Base-by-base conservation (phyloP, 2,329 filamentous ascomycete genomes). In the Penicillium sp. region DNA sequence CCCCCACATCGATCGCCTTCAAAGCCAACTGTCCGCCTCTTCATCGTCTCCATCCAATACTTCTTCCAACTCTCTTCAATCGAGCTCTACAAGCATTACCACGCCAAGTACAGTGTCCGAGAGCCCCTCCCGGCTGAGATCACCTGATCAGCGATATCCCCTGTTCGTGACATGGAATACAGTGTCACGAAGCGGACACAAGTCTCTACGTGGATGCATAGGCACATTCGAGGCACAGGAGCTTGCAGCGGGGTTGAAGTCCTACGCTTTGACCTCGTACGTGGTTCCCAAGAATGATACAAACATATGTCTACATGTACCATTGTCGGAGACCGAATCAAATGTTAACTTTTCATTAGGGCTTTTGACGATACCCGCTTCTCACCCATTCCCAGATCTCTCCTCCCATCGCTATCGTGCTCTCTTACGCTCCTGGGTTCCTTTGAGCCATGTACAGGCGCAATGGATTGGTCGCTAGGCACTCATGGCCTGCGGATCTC, bases 101-200 rank as follows among this genome's bases (percentile, higher is more conserved):
- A 75, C 75, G 5, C 72, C 75, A n/a, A 72, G 72, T 46, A 64
- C 75, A 58, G 72, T 16, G n/a, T 27, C 63, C 37, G 60, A 60
- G 31, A 47, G 34, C 9, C 44, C 51, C 28, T 50, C 41, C 16
- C 50, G 52, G 22, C 64, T 52, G 63, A 62, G 56, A 59, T 53
- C 64, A 70, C 59, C 71, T 71, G 60, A 64, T 11, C 60, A 59
- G 49, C 78, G 80, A 35, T 82, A 84, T 54, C 92, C 92, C 0
- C 79, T 97, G 33, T 97, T 97, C 68, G 88, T 99, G 39, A 95
- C 91, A 7, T 97, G 92, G 91, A 95, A 96, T 73, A 89, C 82
- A 0, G 61, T 89, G 46, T 82, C 80, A 7, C 70, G 76, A 60
- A 75, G 68, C 45, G 80, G 82, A 25, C 73, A 82, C 56, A 84